Conservation (phyloP, 768 basidiomycete genomes). For the Termitomyces sp. region DNA sequence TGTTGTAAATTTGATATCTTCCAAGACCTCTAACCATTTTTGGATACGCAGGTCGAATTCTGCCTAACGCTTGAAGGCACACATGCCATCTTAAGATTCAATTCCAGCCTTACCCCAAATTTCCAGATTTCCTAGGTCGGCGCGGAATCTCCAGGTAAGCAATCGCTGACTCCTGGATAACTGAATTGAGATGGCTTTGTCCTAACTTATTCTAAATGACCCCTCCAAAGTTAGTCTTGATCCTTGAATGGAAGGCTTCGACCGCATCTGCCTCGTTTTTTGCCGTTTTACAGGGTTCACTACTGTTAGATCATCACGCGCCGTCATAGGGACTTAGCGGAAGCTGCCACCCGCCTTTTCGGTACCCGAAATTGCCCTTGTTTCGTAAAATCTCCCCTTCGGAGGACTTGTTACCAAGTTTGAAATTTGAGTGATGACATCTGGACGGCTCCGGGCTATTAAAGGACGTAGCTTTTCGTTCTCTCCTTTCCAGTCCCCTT, state of each 20-base stretch:
- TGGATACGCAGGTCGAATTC: slow-evolving; percentile 29
- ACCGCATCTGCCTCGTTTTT: slow-evolving; percentile 15
- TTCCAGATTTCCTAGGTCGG: slow-evolving; percentile 23
- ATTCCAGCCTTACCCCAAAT: slow-evolving; percentile 30
- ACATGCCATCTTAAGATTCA: slow-evolving; percentile 37
- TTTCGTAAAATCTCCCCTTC: slow-evolving; percentile 36
- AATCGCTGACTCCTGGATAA: slow-evolving; percentile 23
- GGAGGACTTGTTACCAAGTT: slow-evolving; percentile 37
- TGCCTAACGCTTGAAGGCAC: slow-evolving; percentile 39
- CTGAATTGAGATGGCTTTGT: slow-evolving; percentile 12
- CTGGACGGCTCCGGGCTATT: slow-evolving; percentile 41
- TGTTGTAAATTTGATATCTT: slow-evolving; percentile 22
- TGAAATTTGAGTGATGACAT: slow-evolving; percentile 29
- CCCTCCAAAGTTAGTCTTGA: slow-evolving; percentile 18
- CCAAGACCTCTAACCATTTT: slow-evolving; percentile 35
- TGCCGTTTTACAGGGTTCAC: slow-evolving; percentile 30
- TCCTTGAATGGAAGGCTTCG: slow-evolving; percentile 18
- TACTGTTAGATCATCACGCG: slow-evolving; percentile 27
- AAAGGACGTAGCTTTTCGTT: slow-evolving; percentile 32
- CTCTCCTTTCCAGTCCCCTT: slow-evolving; percentile 18
- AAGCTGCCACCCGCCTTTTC: slow-evolving; percentile 37
- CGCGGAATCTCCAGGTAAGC: slow-evolving; percentile 35
- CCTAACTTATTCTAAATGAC: slow-evolving; percentile 11
- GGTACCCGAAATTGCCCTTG: slow-evolving; percentile 34
- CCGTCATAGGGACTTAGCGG: slow-evolving; percentile 32